Conservation (phyloP, 2,329 filamentous ascomycete genomes). For the Cladosporium sp. region DNA sequence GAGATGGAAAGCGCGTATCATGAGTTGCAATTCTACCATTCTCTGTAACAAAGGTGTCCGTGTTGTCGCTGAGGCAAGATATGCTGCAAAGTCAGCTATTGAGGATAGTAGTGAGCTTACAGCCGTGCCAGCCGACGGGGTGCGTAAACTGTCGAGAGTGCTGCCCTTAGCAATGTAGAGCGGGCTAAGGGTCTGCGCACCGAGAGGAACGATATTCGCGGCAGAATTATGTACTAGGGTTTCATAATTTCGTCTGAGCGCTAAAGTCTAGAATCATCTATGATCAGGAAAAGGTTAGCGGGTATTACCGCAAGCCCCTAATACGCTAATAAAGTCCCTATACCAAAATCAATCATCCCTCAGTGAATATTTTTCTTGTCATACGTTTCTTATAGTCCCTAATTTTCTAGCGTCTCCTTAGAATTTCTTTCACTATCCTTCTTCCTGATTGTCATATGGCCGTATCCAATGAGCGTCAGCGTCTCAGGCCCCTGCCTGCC, state of each 20-base stretch:
- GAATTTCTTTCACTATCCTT: neutral
- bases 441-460: neutral
- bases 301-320: neutral
- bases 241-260: neutral
- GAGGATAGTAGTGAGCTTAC: too few relatives aligned
- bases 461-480: neutral
- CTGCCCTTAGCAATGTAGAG: too few relatives aligned
- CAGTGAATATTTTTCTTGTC: neutral
- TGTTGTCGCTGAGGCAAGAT: too few relatives aligned
- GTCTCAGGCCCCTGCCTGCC: conserved; percentile 7
- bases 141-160: too few relatives aligned
- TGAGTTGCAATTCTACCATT: too few relatives aligned
- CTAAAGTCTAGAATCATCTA: conserved; percentile 1
- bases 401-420: neutral
- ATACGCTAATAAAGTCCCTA: conserved; percentile 4
- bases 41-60: too few relatives aligned
- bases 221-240: neutral
- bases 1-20: too few relatives aligned
- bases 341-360: neutral
- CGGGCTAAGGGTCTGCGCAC: too few relatives aligned
- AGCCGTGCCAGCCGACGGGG: too few relatives aligned
- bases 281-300: neutral
- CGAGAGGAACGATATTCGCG: too few relatives aligned
- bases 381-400: neutral
- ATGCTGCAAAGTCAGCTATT: too few relatives aligned